Percentiles rank a stretch among this genome's conserved stretches.
Evolutionary conservation across 1,284 basidiomycete genomes (phyloP).

Genomic region (Naganishia albida): DNA sequence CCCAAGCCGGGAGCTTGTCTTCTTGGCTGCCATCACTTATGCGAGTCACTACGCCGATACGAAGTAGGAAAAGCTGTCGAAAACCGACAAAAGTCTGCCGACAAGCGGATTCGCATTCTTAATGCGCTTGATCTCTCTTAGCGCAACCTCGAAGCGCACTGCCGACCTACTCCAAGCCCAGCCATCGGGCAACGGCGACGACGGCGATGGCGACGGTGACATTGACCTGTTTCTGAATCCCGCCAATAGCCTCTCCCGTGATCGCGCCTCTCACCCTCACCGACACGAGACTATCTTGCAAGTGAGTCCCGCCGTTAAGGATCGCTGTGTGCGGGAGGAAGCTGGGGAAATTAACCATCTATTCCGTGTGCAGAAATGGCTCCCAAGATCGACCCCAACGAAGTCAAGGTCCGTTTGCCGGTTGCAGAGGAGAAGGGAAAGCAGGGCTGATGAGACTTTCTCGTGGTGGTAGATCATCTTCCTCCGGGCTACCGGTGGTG

Average conservation of each 20-base stretch:
- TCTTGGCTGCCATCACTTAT: not conserved
- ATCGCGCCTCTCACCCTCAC: not conserved
- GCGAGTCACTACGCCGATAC: not conserved
- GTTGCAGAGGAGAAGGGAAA: not conserved
- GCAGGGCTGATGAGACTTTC: no score
- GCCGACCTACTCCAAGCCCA: not conserved
- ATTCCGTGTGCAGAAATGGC: constrained; percentile 41
- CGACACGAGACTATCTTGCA: constrained; percentile 12
- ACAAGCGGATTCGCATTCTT: not conserved
- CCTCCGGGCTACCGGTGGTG: constrained; percentile 98
- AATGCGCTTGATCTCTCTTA: no score
- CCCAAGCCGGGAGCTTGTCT: not conserved
- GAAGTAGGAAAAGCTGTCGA: not conserved
- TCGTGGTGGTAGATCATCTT: constrained; percentile 79
- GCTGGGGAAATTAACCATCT: not conserved
- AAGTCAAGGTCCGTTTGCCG: constrained; percentile 50
- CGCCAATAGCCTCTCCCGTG: not conserved
- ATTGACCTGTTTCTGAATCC: not conserved
- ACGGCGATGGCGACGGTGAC: constrained; percentile 1
- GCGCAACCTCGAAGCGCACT: not conserved
- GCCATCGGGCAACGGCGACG: not conserved
- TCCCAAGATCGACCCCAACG: constrained; percentile 56
- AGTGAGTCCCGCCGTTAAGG: not conserved
- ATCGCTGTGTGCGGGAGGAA: not conserved
- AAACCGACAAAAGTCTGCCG: constrained; percentile 1